Evolutionary conservation across 2,329 filamentous ascomycete species (phyloP), one percentile per base, ranked within the genome.

Genomic region (Neocatenulostroma microsporum): DNA sequence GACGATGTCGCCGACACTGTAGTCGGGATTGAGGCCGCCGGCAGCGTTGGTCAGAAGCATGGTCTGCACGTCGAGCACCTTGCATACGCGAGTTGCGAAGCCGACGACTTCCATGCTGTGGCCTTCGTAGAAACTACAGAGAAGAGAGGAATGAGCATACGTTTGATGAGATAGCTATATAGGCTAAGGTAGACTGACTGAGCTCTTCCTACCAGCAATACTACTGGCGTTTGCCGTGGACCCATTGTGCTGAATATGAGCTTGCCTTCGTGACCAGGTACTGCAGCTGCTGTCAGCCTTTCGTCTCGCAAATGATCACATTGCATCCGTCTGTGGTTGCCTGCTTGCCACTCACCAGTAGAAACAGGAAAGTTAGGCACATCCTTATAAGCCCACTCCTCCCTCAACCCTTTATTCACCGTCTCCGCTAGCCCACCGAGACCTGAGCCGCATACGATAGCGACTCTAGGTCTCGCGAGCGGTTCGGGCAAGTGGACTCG

Each of bases 31-130:
- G 23, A 82, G 58, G 10, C 76, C 77, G 39, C 78, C 78, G 27
- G 77, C 76, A 29, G 78, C 78, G 55, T 82, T 82, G 28, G 78
- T 82, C 47, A 80, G 74, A 45, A 78, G 68, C 48, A 81, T 68
- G 2, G 69, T 74, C 45, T 77, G 66, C 14, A 81, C 66, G 17
- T 75, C 77, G 8, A 82, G 58, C 1, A 75, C 55, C 48, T 76
- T 78, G 61, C 80, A 76, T 4, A 82, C 72, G 35, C 78, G 69
- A 9, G 78, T 72, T 17, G 78, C 76, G 49, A 81, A 80, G 18
- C 77, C 77, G 24, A 78, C 70, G 30, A 69, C 63, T 36, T 77
- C 68, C 61, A 81, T 77, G 2, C 70, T 68, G 52, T 82, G 73
- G 21, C 78, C 78, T 60, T 82, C 78, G 53, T 81, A 82, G 61